phyloP scores from a whole-genome alignment of 345 rosid genomes.

The Salix arbutifolia region DNA sequence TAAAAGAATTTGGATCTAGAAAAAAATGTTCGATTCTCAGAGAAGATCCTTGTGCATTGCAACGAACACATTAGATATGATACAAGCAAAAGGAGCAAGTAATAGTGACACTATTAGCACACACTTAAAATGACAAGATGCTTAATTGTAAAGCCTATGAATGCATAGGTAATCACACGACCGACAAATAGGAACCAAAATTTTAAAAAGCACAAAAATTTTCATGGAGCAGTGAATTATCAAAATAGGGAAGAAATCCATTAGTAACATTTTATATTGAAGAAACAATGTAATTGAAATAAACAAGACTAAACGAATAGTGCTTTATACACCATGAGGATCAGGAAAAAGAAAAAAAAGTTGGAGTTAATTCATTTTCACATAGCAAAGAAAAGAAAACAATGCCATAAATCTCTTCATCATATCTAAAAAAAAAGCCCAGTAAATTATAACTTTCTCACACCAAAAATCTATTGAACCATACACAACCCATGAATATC shows the following conservation, averaged over 20 bases:
- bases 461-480: neutral
- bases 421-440: neutral
- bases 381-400: neutral
- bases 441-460: neutral
- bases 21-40: neutral
- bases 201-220: neutral
- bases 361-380: neutral
- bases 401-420: neutral
- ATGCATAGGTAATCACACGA: neutral
- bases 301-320: neutral
- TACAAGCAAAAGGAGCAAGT: neutral
- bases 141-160: neutral
- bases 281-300: too few species aligned
- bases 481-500: neutral
- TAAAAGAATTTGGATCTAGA: neutral
- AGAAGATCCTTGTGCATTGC: neutral
- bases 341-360: neutral
- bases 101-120: neutral
- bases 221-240: neutral
- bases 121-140: neutral
- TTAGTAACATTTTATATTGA: too few species aligned
- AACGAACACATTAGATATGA: neutral
- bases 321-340: neutral
- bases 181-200: neutral
- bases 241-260: neutral